A percentile compares a stretch with the other conserved stretches of the same genome.
phyloP scores from a whole-genome alignment of 2,329 filamentous ascomycete species.

The Ophioceras dolichostomum region DNA sequence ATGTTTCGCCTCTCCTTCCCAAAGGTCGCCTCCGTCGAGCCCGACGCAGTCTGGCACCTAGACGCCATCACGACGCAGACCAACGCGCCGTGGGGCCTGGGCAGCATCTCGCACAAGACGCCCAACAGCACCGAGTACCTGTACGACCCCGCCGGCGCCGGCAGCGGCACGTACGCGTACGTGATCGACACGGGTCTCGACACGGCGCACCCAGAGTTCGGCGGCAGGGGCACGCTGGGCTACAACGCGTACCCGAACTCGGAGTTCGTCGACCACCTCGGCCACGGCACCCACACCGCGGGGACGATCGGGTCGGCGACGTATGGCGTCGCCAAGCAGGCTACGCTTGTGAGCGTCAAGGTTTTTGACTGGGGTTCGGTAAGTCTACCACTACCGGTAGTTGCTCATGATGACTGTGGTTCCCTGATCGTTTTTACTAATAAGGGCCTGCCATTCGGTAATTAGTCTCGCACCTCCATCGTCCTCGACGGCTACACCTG shows the following conservation, averaged over 20 bases:
- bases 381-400: no score
- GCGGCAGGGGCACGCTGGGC: conserved; percentile 15
- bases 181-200: conserved; percentile 32
- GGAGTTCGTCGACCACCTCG: conserved; percentile 11
- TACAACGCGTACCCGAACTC: conserved; percentile 12
- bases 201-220: conserved; percentile 20
- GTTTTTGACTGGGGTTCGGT: conserved; percentile 11
- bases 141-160: conserved; percentile 12
- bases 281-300: conserved; percentile 21
- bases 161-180: conserved; percentile 23
- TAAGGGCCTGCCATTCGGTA: background rate
- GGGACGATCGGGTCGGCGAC: conserved; percentile 16
- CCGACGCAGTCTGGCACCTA: conserved; percentile 7
- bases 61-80: conserved; percentile 2
- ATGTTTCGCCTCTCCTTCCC: conserved; percentile 8
- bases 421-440: background rate
- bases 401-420: background rate
- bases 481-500: conserved; percentile 12
- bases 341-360: conserved; percentile 18
- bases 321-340: conserved; percentile 19
- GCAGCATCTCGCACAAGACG: conserved; percentile 13
- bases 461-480: conserved; percentile 2
- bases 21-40: conserved; percentile 22
- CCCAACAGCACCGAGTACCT: conserved; percentile 8
- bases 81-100: conserved; percentile 14